A percentile compares a stretch with the other conserved stretches of the same genome.
Evolutionary conservation across 106 monocot genomes (phyloP).

Genomic region (Alisma plantagoaquatica): DNA sequence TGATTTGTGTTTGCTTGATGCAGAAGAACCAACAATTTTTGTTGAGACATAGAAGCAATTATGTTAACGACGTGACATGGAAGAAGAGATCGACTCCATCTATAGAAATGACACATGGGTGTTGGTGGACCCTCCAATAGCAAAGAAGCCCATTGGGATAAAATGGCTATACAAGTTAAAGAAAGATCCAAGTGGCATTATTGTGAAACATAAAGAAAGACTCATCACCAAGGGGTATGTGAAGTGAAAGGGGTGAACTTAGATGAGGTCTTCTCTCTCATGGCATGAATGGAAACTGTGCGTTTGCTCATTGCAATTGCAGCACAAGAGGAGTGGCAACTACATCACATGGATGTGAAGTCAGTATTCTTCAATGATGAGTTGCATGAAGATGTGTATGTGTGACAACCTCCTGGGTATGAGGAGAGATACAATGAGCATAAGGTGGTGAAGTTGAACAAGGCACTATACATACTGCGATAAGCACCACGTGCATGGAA

Average conservation of each 20-base stretch:
- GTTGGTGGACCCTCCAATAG: background rate
- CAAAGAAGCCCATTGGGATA: background rate
- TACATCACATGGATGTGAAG: slow-evolving; percentile 3
- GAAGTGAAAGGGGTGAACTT: background rate
- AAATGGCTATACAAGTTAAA: slow-evolving; percentile 3
- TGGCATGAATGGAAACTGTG: background rate
- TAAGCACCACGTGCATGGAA: background rate
- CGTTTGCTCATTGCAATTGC: background rate
- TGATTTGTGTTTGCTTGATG: background rate
- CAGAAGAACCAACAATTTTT: background rate
- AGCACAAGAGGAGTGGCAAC: background rate
- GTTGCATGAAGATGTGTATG: background rate
- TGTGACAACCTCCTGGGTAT: background rate
- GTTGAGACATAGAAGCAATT: background rate
- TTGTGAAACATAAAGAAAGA: background rate
- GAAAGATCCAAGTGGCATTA: background rate
- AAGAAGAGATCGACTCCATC: too few species aligned
- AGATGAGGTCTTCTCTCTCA: background rate
- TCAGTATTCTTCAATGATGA: too few species aligned
- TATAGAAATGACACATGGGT: background rate
- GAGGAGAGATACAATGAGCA: background rate
- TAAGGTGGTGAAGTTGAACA: background rate
- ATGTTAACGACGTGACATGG: too few species aligned
- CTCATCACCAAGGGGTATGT: background rate
- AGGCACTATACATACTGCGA: too few species aligned